Conservation (phyloP, 495 filamentous ascomycete species). For the Cryomyces minteri region DNA sequence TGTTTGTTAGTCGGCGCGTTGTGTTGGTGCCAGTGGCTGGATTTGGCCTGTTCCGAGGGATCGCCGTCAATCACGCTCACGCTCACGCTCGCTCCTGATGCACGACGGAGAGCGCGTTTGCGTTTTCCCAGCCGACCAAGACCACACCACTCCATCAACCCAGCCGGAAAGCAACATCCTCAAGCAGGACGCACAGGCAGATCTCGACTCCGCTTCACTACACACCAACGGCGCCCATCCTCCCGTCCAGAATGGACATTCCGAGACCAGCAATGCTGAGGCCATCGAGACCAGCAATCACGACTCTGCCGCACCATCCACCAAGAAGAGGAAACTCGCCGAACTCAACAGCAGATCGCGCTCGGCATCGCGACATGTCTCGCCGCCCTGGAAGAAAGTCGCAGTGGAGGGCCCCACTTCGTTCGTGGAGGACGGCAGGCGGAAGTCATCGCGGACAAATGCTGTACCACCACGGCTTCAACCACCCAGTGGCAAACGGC, state of each 20-base stretch:
- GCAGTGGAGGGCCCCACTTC: slow-evolving; percentile 76
- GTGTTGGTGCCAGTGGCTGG: too few relatives aligned
- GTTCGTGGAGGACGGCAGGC: slow-evolving; percentile 60
- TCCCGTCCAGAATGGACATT: background rate
- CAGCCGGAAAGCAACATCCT: slow-evolving; percentile 1
- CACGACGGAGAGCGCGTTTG: background rate
- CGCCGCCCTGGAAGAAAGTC: slow-evolving; percentile 88
- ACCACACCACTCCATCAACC: slow-evolving; percentile 1
- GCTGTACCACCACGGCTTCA: slow-evolving; percentile 50
- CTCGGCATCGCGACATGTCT: slow-evolving; percentile 34
- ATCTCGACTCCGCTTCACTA: background rate
- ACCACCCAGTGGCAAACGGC: slow-evolving; percentile 43
- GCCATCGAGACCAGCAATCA: slow-evolving; percentile 10
- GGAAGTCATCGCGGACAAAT: slow-evolving; percentile 77
- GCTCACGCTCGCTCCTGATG: background rate
- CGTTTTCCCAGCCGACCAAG: slow-evolving; percentile 1
- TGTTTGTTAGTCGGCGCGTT: too few relatives aligned
- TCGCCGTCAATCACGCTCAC: too few relatives aligned
- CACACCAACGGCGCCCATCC: background rate
- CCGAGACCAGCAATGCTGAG: background rate
- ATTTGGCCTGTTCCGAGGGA: too few relatives aligned
- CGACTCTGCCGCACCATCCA: slow-evolving; percentile 36
- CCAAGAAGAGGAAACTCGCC: slow-evolving; percentile 56
- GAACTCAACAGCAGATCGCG: slow-evolving; percentile 26
- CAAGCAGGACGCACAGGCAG: background rate